Conservation (phyloP, 495 filamentous ascomycete species). For the Penicillium canescens region DNA sequence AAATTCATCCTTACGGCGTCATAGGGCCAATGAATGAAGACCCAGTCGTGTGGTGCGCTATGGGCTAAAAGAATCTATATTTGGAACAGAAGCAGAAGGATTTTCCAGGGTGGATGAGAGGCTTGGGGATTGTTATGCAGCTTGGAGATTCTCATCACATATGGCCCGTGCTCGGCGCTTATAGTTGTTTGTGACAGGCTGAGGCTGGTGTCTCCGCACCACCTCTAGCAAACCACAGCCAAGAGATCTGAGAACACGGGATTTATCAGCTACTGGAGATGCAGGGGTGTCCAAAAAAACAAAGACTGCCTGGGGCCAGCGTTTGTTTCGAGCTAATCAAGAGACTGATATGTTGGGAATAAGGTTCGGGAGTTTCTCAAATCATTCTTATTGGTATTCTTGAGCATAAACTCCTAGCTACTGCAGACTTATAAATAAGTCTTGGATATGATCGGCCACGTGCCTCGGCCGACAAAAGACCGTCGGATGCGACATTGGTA, state of each 20-base stretch:
- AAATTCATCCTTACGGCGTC: conserved; percentile 11
- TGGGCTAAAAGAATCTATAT: conserved; percentile 28
- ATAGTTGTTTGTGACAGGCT: conserved; percentile 27
- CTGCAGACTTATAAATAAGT: neutral
- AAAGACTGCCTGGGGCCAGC: neutral
- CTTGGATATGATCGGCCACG: neutral
- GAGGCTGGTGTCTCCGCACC: conserved; percentile 16
- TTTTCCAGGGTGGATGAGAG: neutral
- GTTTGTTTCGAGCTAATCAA: neutral
- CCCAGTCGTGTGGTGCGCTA: conserved; percentile 17
- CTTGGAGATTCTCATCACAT: conserved; percentile 28
- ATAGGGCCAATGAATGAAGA: conserved; percentile 24
- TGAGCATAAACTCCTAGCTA: neutral
- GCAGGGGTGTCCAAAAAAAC: conserved; percentile 3
- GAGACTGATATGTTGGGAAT: neutral
- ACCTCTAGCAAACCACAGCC: conserved; percentile 10
- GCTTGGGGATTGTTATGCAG: conserved; percentile 24
- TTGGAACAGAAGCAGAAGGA: conserved; percentile 22
- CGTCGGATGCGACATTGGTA: neutral
- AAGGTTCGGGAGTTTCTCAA: neutral
- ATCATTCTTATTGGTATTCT: conserved; percentile 5
- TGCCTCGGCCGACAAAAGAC: neutral
- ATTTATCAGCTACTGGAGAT: conserved; percentile 1
- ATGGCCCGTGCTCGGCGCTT: conserved; percentile 23
- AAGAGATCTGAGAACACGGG: neutral